Conservation (phyloP, 2,329 filamentous ascomycete genomes). For the Colletotrichum orbiculare region DNA sequence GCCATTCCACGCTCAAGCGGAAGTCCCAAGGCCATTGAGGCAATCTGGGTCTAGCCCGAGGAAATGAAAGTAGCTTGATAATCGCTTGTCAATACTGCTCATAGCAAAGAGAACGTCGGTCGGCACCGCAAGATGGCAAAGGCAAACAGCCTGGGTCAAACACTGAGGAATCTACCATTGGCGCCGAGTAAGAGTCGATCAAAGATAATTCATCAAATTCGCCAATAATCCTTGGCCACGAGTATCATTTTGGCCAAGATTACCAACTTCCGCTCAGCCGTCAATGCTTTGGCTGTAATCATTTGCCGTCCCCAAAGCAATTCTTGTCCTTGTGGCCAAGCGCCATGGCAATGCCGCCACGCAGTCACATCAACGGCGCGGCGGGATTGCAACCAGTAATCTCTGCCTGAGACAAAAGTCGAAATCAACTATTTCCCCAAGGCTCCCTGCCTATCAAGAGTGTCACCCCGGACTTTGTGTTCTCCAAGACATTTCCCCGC, state of each 20-base stretch:
- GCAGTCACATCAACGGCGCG: not conserved
- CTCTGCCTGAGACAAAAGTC: not conserved
- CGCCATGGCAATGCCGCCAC: conserved; percentile 2
- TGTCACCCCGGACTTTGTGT: not conserved
- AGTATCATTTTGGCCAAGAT: not conserved
- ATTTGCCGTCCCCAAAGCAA: not conserved
- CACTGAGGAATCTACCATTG: no score
- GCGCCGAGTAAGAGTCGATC: no score
- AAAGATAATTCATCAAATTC: no score
- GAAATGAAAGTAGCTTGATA: no score
- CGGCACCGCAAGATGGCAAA: no score
- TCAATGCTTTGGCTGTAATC: not conserved
- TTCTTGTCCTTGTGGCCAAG: conserved; percentile 4
- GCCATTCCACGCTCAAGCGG: no score
- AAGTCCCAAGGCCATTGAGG: no score
- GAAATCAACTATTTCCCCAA: not conserved
- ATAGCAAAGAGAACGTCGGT: no score
- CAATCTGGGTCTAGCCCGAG: no score
- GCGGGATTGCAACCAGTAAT: conserved; percentile 1
- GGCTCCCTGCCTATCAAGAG: not conserved
- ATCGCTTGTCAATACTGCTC: no score
- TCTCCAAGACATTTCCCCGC: conserved; percentile 2
- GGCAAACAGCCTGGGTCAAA: no score
- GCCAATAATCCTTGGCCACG: not conserved
- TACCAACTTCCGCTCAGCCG: not conserved